Conservation (phyloP, 768 basidiomycete species). For the Paxillus rubicundulus region DNA sequence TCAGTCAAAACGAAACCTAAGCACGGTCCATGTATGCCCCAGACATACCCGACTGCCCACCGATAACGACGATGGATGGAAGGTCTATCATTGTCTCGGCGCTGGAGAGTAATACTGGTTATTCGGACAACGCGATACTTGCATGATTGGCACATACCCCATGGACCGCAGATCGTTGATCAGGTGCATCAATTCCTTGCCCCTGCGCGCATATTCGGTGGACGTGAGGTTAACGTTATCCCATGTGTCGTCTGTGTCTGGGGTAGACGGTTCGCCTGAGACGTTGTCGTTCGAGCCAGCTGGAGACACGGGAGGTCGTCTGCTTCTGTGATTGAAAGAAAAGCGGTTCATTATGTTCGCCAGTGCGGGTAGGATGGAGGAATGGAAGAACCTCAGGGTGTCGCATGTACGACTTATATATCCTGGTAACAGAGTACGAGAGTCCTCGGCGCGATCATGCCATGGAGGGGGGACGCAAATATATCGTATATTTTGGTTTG, state of each 20-base stretch:
- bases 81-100: constrained; percentile 40
- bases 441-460: neutral
- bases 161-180: constrained; percentile 38
- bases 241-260: constrained; percentile 9
- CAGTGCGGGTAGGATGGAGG: neutral
- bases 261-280: constrained; percentile 1
- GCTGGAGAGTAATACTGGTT: constrained; percentile 25
- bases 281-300: too few species aligned
- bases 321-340: constrained; percentile 16
- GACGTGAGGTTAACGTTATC: constrained; percentile 25
- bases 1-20: neutral
- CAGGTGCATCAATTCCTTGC: constrained; percentile 40
- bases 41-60: constrained; percentile 50
- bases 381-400: neutral
- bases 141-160: constrained; percentile 31
- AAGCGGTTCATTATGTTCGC: constrained; percentile 2
- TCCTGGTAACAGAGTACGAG: too few species aligned
- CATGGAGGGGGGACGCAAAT: too few species aligned
- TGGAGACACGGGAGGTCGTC: neutral
- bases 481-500: too few species aligned
- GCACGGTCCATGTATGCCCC: neutral
- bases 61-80: constrained; percentile 56
- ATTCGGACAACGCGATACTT: neutral
- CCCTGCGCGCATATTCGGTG: constrained; percentile 39
- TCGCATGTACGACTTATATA: neutral